Evolutionary conservation across 352 stramenopile species (phyloP).

Genomic region (Globisporangium canariense): DNA sequence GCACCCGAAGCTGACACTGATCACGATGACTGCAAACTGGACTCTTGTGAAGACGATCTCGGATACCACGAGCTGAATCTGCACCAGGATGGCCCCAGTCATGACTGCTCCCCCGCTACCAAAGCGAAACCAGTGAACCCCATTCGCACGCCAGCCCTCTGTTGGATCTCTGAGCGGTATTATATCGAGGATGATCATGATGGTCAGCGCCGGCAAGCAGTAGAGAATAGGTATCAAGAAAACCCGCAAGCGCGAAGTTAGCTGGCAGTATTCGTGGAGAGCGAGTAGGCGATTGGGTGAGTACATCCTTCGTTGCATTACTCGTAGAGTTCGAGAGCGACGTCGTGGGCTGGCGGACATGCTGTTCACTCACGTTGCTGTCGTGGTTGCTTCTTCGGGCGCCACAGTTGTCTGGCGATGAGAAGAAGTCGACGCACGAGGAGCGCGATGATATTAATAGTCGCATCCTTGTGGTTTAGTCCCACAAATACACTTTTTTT

Average conservation of each 20-base stretch:
- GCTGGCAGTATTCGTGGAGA: background rate
- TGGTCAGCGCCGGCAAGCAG: background rate
- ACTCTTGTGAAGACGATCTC: background rate
- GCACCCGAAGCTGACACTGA: background rate
- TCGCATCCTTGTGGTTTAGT: no score
- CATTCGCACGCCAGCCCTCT: background rate
- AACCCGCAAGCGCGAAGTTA: background rate
- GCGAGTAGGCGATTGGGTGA: background rate
- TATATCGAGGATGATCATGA: no score
- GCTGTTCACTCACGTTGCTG: no score
- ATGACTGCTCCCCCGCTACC: background rate
- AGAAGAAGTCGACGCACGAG: no score
- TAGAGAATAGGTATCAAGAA: background rate
- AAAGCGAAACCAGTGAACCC: background rate
- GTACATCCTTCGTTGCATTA: background rate
- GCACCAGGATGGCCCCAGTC: background rate
- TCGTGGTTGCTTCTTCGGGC: no score
- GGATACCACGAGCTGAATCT: background rate
- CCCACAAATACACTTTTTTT: no score
- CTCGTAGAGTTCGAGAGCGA: background rate
- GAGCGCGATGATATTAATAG: no score
- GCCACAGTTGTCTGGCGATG: no score
- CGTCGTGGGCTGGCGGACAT: no score
- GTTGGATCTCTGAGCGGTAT: background rate
- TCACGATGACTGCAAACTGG: background rate